Base-by-base conservation (phyloP, 495 filamentous ascomycete genomes). In the Venustampulla echinocandica region DNA sequence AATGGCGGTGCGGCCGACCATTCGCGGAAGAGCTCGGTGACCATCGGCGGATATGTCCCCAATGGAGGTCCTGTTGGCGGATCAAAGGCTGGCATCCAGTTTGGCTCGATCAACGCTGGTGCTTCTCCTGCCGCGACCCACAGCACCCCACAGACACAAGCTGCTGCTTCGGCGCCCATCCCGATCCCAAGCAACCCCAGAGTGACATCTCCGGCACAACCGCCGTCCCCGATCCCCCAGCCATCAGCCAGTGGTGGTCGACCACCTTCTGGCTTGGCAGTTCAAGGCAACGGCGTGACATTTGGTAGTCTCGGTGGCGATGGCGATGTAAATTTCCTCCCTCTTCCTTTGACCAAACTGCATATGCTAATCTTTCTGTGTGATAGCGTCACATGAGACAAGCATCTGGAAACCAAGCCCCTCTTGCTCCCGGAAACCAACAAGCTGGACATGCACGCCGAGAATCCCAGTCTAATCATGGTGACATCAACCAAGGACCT, bases 201-300 rank as follows among this genome's bases (percentile, higher is more conserved):
- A 51, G 69, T 85, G 22, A 76, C 76, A 19, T 85, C 82, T 33
- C 85, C 85, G 4, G 77, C 80, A 47, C 75, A 76, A 21, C 95
- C 90, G 11, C 90, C 90, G 2, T 87, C 84, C 17, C 90, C 90
- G 4, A 96, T 96, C 43, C 89, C 89, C 15, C 84, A 86, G 62
- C 85, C 84, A 38, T 76, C 84, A 28, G 82, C 83, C 28, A 93
- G 87, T 64, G 88, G 88, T 59, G 87, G 87, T 57, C 75, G 84
- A 64, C 87, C 86, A 34, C 84, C 84, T 22, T 84, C 85, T 10
- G 75, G 74, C 36, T 73, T 83, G 53, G 77, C 81, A 51, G 72
- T 71, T 47, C 77, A 80, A 54, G 70, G 70, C 17, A 77, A 77
- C 55, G 72, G 68, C 59, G 56, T 85, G 44, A 87, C 76, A 53